These are phyloP conservation scores for Dittrichia graveolens DNA, from an alignment of 129 eudicot species.

Conservation along the genomic window DNA sequence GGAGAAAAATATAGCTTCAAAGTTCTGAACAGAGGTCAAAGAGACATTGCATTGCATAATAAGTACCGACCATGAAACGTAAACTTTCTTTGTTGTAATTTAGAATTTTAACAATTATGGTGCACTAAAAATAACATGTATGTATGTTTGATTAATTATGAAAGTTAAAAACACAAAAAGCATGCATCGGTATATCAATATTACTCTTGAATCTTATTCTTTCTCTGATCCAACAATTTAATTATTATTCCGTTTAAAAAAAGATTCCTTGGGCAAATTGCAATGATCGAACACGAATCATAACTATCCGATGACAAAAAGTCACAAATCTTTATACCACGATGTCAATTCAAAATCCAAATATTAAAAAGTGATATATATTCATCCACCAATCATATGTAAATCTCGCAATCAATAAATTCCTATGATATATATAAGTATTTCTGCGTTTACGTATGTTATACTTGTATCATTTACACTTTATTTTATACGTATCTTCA, in stretches of 20 bases:
- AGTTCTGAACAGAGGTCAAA: not conserved
- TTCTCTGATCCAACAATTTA: slow-evolving; percentile 24
- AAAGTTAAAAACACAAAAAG: slow-evolving; percentile 13
- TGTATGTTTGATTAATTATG: not conserved
- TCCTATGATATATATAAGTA: slow-evolving; percentile 17
- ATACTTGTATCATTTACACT: not conserved
- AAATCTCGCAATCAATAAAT: slow-evolving; percentile 26
- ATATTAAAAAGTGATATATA: slow-evolving; percentile 22
- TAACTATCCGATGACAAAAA: slow-evolving; percentile 35
- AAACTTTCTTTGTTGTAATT: too few species aligned
- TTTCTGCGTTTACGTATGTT: not conserved
- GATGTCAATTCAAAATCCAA: slow-evolving; percentile 42
- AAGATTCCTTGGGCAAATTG: slow-evolving; percentile 39
- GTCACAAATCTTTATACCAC: slow-evolving; percentile 36
- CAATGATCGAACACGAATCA: slow-evolving; percentile 22
- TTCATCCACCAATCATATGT: slow-evolving; percentile 36
- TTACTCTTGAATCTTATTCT: slow-evolving; percentile 13
- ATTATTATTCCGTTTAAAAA: slow-evolving; percentile 12
- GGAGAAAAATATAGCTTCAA: too few species aligned
- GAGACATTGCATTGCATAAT: not conserved
- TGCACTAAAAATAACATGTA: not conserved
- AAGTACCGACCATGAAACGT: not conserved
- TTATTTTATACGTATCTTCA: not conserved
- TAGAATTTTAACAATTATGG: too few species aligned
- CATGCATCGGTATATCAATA: slow-evolving; percentile 23